phyloP scores from a whole-genome alignment of 78 protist species.

The Emiliania huxleyi region DNA sequence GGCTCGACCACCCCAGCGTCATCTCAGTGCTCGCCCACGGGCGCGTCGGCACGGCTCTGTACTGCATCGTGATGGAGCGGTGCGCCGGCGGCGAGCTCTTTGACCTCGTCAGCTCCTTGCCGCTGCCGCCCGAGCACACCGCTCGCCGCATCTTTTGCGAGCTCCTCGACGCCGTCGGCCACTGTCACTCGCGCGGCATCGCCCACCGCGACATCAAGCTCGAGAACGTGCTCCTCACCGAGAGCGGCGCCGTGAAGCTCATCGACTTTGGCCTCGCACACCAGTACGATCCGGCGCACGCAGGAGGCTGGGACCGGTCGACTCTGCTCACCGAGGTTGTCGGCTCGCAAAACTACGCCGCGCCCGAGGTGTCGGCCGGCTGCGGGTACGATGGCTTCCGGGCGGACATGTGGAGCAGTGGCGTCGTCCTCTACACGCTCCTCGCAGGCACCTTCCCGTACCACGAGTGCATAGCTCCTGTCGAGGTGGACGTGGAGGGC shows the following conservation, averaged over 20 bases:
- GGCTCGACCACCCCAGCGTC: too few species aligned
- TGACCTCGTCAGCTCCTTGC: too few species aligned
- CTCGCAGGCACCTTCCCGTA: slow-evolving; percentile 2
- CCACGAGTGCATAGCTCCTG: too few species aligned
- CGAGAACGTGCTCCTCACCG: neutral
- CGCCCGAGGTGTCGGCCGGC: neutral
- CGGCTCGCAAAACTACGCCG: neutral
- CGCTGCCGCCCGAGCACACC: too few species aligned
- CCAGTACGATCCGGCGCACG: neutral
- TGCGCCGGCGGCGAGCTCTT: too few species aligned
- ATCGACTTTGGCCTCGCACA: neutral
- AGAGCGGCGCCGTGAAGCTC: neutral
- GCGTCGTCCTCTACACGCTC: neutral
- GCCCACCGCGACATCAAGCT: neutral
- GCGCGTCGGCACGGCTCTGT: too few species aligned
- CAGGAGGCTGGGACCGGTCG: neutral
- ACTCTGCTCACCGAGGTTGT: neutral
- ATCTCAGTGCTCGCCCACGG: too few species aligned
- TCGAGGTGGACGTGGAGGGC: too few species aligned
- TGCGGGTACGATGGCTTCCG: neutral
- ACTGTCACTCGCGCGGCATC: too few species aligned
- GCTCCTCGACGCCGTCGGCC: too few species aligned
- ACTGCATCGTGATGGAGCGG: too few species aligned
- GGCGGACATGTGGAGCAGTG: neutral
- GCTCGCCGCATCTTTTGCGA: too few species aligned